phyloP scores from a whole-genome alignment of 352 stramenopile species.

The Phytophthora melonis region DNA sequence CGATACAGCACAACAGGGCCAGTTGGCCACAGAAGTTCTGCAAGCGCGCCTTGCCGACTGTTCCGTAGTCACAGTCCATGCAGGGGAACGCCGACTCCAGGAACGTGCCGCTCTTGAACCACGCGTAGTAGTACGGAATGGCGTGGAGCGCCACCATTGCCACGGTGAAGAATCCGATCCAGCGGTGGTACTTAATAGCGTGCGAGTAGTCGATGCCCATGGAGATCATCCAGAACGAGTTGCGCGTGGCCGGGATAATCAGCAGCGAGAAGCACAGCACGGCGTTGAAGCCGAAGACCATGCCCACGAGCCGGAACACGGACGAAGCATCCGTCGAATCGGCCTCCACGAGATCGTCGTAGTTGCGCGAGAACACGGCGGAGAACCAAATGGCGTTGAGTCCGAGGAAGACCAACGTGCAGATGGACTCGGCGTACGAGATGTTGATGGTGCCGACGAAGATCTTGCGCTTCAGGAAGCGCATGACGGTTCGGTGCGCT shows the following conservation, averaged over 20 bases:
- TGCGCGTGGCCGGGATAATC: constrained; percentile 69
- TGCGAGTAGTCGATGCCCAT: constrained; percentile 90
- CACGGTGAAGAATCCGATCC: constrained; percentile 82
- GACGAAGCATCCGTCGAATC: constrained; percentile 52
- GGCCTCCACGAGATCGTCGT: constrained; percentile 54
- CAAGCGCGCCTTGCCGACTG: constrained; percentile 66
- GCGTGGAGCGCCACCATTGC: constrained; percentile 70
- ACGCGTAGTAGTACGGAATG: constrained; percentile 79
- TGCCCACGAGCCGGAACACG: constrained; percentile 63
- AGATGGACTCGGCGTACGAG: constrained; percentile 82
- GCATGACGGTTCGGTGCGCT: constrained; percentile 74
- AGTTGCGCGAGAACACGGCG: constrained; percentile 81
- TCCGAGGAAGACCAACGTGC: constrained; percentile 74
- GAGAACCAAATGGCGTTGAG: constrained; percentile 87
- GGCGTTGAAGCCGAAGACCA: constrained; percentile 80
- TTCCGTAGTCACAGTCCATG: constrained; percentile 74
- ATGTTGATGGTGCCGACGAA: constrained; percentile 75
- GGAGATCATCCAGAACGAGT: constrained; percentile 88
- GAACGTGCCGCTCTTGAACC: constrained; percentile 66
- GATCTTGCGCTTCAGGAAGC: constrained; percentile 87
- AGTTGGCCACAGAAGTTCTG: constrained; percentile 84
- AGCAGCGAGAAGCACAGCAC: constrained; percentile 73
- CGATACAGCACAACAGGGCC: constrained; percentile 70
- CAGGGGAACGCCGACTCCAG: constrained; percentile 69
- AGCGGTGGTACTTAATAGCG: constrained; percentile 90